These are phyloP conservation scores for Brasenia schreberi DNA, from an alignment of 164 flowering plant species.

Conservation along the genomic window DNA sequence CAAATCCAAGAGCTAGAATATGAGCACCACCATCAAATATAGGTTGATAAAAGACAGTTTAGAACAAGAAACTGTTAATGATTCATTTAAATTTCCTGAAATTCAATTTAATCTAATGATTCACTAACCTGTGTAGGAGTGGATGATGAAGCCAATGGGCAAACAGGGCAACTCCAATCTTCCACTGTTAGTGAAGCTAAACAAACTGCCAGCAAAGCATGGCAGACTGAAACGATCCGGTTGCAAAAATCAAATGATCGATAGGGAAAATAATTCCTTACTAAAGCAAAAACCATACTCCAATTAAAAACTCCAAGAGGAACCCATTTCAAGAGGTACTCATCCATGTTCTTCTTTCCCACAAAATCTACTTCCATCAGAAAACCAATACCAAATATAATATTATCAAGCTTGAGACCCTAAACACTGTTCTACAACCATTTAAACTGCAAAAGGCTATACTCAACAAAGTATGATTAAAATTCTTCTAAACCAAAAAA, in stretches of 20 bases:
- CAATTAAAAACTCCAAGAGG: slow-evolving; percentile 43
- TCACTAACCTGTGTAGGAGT: slow-evolving; percentile 53
- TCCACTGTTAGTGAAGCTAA: slow-evolving; percentile 52
- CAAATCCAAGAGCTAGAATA: neutral
- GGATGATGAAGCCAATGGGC: slow-evolving; percentile 55
- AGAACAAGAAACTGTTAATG: neutral
- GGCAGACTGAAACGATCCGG: slow-evolving; percentile 59
- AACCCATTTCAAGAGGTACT: slow-evolving; percentile 27
- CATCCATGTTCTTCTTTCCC: slow-evolving; percentile 34
- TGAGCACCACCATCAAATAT: neutral
- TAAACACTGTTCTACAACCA: neutral
- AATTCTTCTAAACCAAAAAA: too few species aligned
- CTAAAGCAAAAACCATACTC: slow-evolving; percentile 34
- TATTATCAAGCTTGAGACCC: neutral
- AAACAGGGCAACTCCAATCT: slow-evolving; percentile 72
- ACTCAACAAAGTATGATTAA: neutral
- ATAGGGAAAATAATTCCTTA: slow-evolving; percentile 36
- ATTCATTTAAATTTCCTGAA: neutral
- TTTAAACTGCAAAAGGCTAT: neutral
- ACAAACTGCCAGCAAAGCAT: slow-evolving; percentile 51
- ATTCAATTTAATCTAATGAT: neutral
- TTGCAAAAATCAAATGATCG: slow-evolving; percentile 67
- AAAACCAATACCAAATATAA: neutral
- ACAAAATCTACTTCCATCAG: neutral
- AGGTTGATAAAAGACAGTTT: neutral